A percentile compares a stretch with the other conserved stretches of the same genome.
Evolutionary conservation across 306 rosid genomes (phyloP).

Genomic region (Gynostemma pentaphyllum): DNA sequence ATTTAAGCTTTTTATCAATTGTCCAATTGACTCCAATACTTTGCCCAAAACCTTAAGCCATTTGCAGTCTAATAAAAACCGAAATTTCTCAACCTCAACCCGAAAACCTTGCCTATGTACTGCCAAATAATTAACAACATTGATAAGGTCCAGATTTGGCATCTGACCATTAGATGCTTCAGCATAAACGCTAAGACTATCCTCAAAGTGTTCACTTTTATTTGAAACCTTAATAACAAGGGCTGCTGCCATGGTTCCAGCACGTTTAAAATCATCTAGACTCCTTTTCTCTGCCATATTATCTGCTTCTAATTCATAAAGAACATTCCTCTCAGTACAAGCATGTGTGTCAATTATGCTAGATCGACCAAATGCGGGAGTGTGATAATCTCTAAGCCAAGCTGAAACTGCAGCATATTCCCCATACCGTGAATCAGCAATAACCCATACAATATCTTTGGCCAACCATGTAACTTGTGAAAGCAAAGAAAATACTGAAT

Average conservation of each 20-base stretch:
- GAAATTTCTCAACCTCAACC: conserved; percentile 55
- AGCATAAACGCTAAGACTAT: conserved; percentile 64
- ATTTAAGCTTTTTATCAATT: conserved; percentile 42
- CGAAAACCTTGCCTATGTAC: conserved; percentile 78
- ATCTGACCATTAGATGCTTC: conserved; percentile 95
- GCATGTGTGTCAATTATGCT: conserved; percentile 28
- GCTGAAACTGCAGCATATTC: conserved; percentile 70
- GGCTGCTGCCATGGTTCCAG: conserved; percentile 95
- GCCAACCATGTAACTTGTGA: conserved; percentile 84
- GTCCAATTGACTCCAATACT: conserved; percentile 53
- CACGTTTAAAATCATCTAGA: conserved; percentile 60
- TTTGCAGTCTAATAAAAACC: conserved; percentile 46
- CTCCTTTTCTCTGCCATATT: conserved; percentile 22
- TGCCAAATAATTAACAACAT: conserved; percentile 72
- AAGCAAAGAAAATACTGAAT: conserved; percentile 80
- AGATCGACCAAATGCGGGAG: conserved; percentile 38
- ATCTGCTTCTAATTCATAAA: conserved; percentile 27
- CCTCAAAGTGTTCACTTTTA: conserved; percentile 43
- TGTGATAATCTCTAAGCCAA: conserved; percentile 88
- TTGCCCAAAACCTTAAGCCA: conserved; percentile 74
- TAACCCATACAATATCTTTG: conserved; percentile 87
- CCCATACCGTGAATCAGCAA: conserved; percentile 70
- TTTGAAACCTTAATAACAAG: conserved; percentile 75
- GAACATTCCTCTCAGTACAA: conserved; percentile 27
- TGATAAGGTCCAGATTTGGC: conserved; percentile 95